These are phyloP conservation scores for Loxodes magnus DNA, from an alignment of 73 alveolate species.

Conservation along the genomic window DNA sequence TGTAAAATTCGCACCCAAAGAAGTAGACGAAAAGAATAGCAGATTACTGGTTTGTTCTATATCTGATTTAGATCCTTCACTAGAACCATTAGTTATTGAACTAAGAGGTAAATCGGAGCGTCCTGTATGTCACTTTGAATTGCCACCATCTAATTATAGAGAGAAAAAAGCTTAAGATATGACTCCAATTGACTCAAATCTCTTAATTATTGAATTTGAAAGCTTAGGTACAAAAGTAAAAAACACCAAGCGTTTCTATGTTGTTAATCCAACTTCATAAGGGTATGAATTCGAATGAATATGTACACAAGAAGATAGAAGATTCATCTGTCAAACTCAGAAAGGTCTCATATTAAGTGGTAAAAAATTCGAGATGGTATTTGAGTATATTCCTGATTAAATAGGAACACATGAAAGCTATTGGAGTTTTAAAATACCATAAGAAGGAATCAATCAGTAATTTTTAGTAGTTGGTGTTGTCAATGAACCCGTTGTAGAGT, in stretches of 20 bases:
- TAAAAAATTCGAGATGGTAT: conserved; percentile 96
- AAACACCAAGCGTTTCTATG: conserved; percentile 97
- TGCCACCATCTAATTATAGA: conserved; percentile 68
- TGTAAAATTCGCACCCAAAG: conserved; percentile 90
- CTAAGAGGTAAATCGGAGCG: conserved; percentile 93
- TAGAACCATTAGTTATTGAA: conserved; percentile 78
- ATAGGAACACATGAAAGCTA: conserved; percentile 97
- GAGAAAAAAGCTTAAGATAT: conserved; percentile 90
- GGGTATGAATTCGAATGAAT: conserved; percentile 99
- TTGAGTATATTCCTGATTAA: conserved; percentile 96
- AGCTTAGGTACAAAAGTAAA: conserved; percentile 94
- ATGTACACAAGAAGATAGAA: conserved; percentile 52
- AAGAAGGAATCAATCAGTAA: conserved; percentile 88
- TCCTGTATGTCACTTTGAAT: conserved; percentile 95
- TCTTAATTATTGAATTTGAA: conserved; percentile 90
- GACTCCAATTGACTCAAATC: conserved; percentile 47
- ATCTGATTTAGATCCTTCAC: conserved; percentile 75
- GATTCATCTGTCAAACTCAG: conserved; percentile 88
- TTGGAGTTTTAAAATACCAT: conserved; percentile 94
- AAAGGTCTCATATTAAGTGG: conserved; percentile 97
- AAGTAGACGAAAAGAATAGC: conserved; percentile 81
- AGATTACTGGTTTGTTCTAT: conserved; percentile 79
- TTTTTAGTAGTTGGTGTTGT: conserved; percentile 95
- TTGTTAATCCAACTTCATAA: conserved; percentile 96
- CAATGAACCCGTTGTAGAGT: conserved; percentile 94